These are phyloP conservation scores for Fusarium neocosmosporiellum DNA, from an alignment of 2,329 filamentous ascomycete species.

Conservation along the genomic window DNA sequence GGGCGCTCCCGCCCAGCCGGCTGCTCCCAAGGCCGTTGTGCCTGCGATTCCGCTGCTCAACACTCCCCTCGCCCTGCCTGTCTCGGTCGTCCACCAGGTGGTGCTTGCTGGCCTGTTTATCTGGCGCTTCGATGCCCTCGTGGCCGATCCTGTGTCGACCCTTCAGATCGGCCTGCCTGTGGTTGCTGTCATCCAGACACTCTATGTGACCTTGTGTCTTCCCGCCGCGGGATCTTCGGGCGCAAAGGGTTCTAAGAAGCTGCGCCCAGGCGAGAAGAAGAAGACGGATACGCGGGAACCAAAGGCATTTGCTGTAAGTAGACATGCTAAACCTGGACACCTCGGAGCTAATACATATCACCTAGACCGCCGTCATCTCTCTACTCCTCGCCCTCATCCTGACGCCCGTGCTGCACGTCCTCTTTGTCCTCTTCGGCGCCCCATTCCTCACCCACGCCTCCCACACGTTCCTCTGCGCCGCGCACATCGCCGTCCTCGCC, in stretches of 20 bases:
- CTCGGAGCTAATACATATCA: constrained; percentile 14
- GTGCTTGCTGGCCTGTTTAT: constrained; percentile 74
- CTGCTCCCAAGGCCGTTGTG: constrained; percentile 44
- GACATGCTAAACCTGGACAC: background rate
- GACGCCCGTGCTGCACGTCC: constrained; percentile 69
- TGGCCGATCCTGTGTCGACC: constrained; percentile 74
- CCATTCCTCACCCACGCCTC: constrained; percentile 83
- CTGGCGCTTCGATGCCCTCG: constrained; percentile 72
- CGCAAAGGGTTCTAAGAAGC: constrained; percentile 58
- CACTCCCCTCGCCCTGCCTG: constrained; percentile 55
- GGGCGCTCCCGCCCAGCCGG: constrained; percentile 43
- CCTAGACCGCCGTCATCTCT: constrained; percentile 59
- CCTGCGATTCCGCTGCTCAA: constrained; percentile 53
- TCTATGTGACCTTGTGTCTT: constrained; percentile 72
- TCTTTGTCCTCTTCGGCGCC: constrained; percentile 89
- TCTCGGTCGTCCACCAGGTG: constrained; percentile 75
- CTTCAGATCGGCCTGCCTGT: constrained; percentile 71
- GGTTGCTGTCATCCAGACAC: constrained; percentile 72
- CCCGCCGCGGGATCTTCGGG: constrained; percentile 66
- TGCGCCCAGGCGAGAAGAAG: constrained; percentile 65
- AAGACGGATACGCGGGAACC: constrained; percentile 59
- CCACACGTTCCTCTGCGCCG: constrained; percentile 83
- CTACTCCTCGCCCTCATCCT: constrained; percentile 74
- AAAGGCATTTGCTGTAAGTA: constrained; percentile 60
- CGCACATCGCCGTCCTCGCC: constrained; percentile 83